Base-by-base conservation (phyloP, 2,329 filamentous ascomycete genomes). In the Mycocentrospora acerina region DNA sequence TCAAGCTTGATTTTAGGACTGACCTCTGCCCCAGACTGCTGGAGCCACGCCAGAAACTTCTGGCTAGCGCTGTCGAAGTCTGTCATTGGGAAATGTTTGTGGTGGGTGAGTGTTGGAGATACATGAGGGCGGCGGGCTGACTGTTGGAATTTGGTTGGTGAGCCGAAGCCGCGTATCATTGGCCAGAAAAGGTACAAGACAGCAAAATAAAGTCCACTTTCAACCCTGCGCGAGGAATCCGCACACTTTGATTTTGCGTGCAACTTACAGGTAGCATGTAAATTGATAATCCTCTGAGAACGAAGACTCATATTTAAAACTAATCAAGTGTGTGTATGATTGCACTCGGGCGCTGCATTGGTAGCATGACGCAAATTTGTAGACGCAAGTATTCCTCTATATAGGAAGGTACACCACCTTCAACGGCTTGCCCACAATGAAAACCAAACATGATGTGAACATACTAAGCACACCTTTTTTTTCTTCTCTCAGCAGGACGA, bases 21-120 rank as follows among this genome's bases (percentile, higher is more conserved):
- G 47, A 84, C 69, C 24, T 68, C 71, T 32, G 80, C 76, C 27
- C 77, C 76, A 19, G 70, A 68, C 29, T 69, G 67, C 29, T 66
- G 61, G 25, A 86, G 73, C 81, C 82, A 86, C 38, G 68, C 53
- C 44, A 81, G 51, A 54, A 85, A 85, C 8, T 62, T 62, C 40
- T 70, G 67, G 28, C 74, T 78, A 54, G 69, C 68, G 44, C 60
- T 53, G 49, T 74, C 52, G 44, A 70, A 71, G 42, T 57, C 40
- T 13, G 55, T 48, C 63, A 66, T 65, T 29, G 26, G 16, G 25
- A 18, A 29, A 34, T 32, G 22, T 35, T 13, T 16, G 40, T 36
- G 42, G 35, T 31, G 29, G 35, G 40, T 34, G 43, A 46, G 48
- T 46, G 50, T 44, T 35, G 42, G 44, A 47, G 46, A 45, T 46